Percentiles rank a stretch among this genome's conserved stretches.
Evolutionary conservation across 1,139 yeast genomes (phyloP).

Genomic region (Candida sp.): DNA sequence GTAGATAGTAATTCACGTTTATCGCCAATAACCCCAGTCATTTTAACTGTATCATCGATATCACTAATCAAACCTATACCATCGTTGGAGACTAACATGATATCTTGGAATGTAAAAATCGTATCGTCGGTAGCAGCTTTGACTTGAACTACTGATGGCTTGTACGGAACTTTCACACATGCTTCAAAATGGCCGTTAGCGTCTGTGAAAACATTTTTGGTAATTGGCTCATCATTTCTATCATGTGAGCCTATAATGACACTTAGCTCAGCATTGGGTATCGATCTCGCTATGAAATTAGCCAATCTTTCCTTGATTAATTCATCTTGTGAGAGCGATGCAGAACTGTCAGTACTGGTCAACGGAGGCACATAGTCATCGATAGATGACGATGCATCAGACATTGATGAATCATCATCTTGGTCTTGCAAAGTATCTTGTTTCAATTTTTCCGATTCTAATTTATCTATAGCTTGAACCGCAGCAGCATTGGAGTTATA

Average conservation of each 20-base stretch:
- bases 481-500: slow-evolving; percentile 20
- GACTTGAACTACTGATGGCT: slow-evolving; percentile 50
- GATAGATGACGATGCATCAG: slow-evolving; percentile 10
- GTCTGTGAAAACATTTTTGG: slow-evolving; percentile 44
- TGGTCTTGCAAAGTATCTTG: slow-evolving; percentile 23
- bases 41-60: slow-evolving; percentile 90
- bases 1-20: slow-evolving; percentile 79
- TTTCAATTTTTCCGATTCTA: slow-evolving; percentile 26
- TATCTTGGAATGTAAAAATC: slow-evolving; percentile 43
- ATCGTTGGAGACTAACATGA: slow-evolving; percentile 34
- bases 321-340: slow-evolving; percentile 23
- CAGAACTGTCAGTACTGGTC: background rate
- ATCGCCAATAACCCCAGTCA: slow-evolving; percentile 87
- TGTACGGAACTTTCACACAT: slow-evolving; percentile 47
- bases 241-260: slow-evolving; percentile 50
- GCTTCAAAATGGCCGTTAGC: slow-evolving; percentile 55
- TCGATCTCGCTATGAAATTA: slow-evolving; percentile 56
- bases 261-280: slow-evolving; percentile 51
- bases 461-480: slow-evolving; percentile 23
- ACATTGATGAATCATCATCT: slow-evolving; percentile 14
- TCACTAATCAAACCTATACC: slow-evolving; percentile 85
- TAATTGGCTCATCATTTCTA: slow-evolving; percentile 15
- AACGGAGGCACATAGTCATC: slow-evolving; percentile 3
- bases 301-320: slow-evolving; percentile 53
- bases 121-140: slow-evolving; percentile 40